phyloP scores from a whole-genome alignment of 2,329 filamentous ascomycete genomes.

The Botryotinia narcissicola region DNA sequence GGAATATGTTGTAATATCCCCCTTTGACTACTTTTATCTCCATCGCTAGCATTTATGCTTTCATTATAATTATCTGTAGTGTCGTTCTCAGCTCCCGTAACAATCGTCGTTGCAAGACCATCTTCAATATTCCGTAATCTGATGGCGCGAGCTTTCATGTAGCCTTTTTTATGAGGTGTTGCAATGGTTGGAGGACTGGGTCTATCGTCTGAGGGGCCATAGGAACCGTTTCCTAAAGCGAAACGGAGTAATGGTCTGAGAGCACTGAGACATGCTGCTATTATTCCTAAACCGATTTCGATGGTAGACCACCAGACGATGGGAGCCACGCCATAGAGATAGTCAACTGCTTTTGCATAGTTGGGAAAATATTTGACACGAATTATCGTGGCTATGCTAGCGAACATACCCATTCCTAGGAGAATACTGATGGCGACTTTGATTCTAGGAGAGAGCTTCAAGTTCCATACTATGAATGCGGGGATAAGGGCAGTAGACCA shows the following conservation, averaged over 20 bases:
- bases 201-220: background rate
- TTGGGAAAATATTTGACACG: constrained; percentile 14
- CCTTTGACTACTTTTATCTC: constrained; percentile 13
- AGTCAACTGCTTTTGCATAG: constrained; percentile 1
- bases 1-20: background rate
- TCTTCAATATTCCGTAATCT: constrained; percentile 6
- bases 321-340: constrained; percentile 14
- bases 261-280: background rate
- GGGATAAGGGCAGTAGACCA: constrained; percentile 5
- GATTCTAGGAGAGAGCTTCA: background rate
- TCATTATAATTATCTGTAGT: background rate
- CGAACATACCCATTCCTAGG: constrained; percentile 14
- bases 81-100: background rate
- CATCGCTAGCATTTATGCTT: background rate
- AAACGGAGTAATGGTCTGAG: constrained; percentile 1
- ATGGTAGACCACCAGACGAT: constrained; percentile 16
- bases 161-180: background rate
- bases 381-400: constrained; percentile 10
- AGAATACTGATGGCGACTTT: constrained; percentile 4
- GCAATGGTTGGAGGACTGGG: background rate
- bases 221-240: background rate
- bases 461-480: constrained; percentile 8
- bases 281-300: constrained; percentile 5
- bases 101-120: background rate
- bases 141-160: constrained; percentile 4